phyloP scores from a whole-genome alignment of 2,329 filamentous ascomycete genomes.

The Aureobasidium leucospermi region DNA sequence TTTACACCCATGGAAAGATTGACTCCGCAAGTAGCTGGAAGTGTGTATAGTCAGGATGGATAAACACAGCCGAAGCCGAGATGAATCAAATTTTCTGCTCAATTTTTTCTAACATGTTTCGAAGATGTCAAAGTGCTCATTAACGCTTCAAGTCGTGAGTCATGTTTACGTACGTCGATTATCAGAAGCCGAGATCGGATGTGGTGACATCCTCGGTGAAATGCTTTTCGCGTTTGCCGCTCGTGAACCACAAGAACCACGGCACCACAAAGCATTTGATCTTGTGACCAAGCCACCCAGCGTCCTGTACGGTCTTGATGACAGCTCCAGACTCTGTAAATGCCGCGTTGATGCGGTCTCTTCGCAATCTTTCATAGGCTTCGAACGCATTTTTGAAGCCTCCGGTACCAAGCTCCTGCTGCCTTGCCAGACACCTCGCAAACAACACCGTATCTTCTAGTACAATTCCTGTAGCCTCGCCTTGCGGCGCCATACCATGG shows the following conservation, averaged over 20 bases:
- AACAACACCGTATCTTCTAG: slow-evolving; percentile 47
- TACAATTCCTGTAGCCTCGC: slow-evolving; percentile 44
- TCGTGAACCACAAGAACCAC: slow-evolving; percentile 42
- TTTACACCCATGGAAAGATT: neutral
- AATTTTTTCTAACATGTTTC: too few species aligned
- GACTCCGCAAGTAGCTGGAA: slow-evolving; percentile 9
- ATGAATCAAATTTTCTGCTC: too few species aligned
- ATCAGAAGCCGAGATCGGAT: slow-evolving; percentile 28
- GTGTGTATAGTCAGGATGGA: slow-evolving; percentile 5
- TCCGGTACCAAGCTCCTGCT: slow-evolving; percentile 33
- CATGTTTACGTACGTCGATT: neutral
- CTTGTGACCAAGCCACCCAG: slow-evolving; percentile 37
- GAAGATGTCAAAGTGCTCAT: too few species aligned
- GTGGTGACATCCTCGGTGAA: slow-evolving; percentile 40
- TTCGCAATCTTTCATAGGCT: slow-evolving; percentile 40
- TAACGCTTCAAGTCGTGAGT: neutral
- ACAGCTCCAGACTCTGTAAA: slow-evolving; percentile 42
- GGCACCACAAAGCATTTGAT: slow-evolving; percentile 40
- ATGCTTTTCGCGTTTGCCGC: slow-evolving; percentile 33
- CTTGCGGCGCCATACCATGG: slow-evolving; percentile 46
- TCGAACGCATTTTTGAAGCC: slow-evolving; percentile 39
- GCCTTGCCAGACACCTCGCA: slow-evolving; percentile 35
- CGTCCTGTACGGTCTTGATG: slow-evolving; percentile 38
- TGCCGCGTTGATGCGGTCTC: slow-evolving; percentile 37
- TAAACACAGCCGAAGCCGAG: too few species aligned